Conservation (phyloP, 805 yeast species). For the Candida taoyuanica region DNA sequence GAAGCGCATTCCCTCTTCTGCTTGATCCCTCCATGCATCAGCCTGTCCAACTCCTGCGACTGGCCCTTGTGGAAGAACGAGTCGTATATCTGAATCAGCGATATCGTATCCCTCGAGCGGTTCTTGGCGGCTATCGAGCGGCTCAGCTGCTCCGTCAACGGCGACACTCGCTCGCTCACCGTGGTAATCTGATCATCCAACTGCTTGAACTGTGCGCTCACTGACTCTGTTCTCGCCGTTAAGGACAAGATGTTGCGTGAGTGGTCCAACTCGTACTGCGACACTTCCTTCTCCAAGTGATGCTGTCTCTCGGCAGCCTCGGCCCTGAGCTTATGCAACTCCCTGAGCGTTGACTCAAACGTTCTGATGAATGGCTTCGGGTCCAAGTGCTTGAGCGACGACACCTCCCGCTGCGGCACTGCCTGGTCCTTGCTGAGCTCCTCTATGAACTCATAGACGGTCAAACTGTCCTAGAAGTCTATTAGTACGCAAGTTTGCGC, state of each 20-base stretch:
- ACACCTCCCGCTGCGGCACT: conserved; percentile 44
- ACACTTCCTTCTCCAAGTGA: conserved; percentile 52
- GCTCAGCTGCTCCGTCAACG: conserved; percentile 64
- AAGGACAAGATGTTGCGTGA: conserved; percentile 59
- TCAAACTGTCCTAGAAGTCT: conserved; percentile 44
- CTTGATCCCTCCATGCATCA: conserved; percentile 47
- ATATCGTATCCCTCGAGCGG: conserved; percentile 65
- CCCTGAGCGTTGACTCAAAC: conserved; percentile 78
- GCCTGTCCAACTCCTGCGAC: conserved; percentile 51
- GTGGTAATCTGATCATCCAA: conserved; percentile 51
- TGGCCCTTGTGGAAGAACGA: conserved; percentile 52
- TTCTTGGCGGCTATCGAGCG: conserved; percentile 69
- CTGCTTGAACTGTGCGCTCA: conserved; percentile 43
- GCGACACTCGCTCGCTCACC: conserved; percentile 57
- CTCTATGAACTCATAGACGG: conserved; percentile 78
- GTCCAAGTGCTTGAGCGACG: conserved; percentile 53
- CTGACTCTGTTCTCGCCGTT: conserved; percentile 40
- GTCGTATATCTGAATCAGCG: conserved; percentile 70
- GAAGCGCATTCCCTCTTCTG: conserved; percentile 67
- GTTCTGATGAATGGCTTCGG: conserved; percentile 95
- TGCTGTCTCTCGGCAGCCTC: conserved; percentile 50
- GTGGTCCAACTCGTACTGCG: conserved; percentile 59
- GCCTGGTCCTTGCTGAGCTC: conserved; percentile 68
- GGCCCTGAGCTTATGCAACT: conserved; percentile 55
- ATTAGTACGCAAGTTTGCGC: conserved; percentile 1